Evolutionary conservation across 441 rosid species (phyloP), one percentile per base, ranked within the genome.

Genomic region (Manihot esculenta): DNA sequence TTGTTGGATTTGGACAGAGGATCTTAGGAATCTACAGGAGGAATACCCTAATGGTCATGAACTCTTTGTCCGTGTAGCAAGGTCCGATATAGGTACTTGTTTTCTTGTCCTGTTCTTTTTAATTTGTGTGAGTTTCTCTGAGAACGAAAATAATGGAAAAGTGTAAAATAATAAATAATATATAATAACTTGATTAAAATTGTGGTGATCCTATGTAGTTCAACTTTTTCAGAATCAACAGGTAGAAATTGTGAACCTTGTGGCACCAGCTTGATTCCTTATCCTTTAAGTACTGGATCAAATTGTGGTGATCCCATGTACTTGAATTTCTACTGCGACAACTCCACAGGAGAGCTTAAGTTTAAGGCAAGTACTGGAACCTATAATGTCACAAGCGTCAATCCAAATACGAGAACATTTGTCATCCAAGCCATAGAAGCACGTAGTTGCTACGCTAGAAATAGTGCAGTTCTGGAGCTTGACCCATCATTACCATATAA

Each of bases 1-100:
- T 10, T 88, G 97, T 82, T 87, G 83, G 89, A 83, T 87, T 76
- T 89, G 94, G 92, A 62, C 64, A 1, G 82, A 79, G 24, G 81
- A 75, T 50, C 84, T 91, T n/a, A 70, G 72, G 20, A 80, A 80
- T 76, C 74, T 86, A 35, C 86, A 82, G 66, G 85, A 82, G 72
- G 79, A 81, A 33, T 82, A 75, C 58, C 0, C 50, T 66, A 76
- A 73, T 21, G 83, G 83, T 35, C 81, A 56, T 11, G 72, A 81
- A 41, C 62, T 88, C 53, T 63, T 58, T 75, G 75, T 87, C 11
- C 85, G 86, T 1, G 78, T 83, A 14, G 44, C 88, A 56, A 69
- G 56, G 21, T n/a, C 72, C n/a, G 58, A 38, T 5, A 5, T 17
- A 51, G 68, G 62, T 62, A 24, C 48, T 17, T 63, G 47, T 58